Evolutionary conservation across 176 grass and related monocot species (phyloP), one percentile per base, ranked within the genome.

Genomic region (Raddia guianensis): DNA sequence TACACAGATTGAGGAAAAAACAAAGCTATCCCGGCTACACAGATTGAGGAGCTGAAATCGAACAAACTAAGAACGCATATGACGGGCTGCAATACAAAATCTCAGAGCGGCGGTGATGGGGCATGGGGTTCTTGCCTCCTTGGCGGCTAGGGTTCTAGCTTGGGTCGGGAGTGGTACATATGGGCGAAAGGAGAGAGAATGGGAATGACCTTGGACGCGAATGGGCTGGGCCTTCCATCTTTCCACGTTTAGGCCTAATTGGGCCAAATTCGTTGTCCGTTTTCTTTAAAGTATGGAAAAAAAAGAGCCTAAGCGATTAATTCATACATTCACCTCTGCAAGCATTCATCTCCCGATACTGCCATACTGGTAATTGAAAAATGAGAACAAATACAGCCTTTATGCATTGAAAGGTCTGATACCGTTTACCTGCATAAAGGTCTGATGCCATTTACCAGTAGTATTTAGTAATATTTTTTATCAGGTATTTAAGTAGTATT

Each of bases 61-160:
- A 12, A 0, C 3, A 69, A 68, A 64, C 2, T n/a, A 9, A 3
- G 10, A 68, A 35, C 35, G 11, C 6, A 18, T 19, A 37, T 15
- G 49, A 5, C 50, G 9, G 15, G 65, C 10, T n/a, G 27, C 16
- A 19, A 13, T 46, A 21, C 8, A 9, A 50, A 82, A 81, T 7
- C 33, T 1, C 70, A 7, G 11, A 8, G 2, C 3, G 9, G 0
- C 14, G 40, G 9, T 13, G 2, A 35, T 5, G 78, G 42, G 3
- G 57, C 3, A 40, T 3, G 1, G 8, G 37, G 65, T 7, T 18
- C 2, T 49, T 10, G 9, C n/a, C 19, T 19, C 3, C 32, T 12
- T 50, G 56, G 83, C 74, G 67, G 83, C 83, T 85, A 85, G 83
- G 83, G 68, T 73, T 79, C 16, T 8, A 8, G 50, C 16, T 40